Evolutionary conservation across 768 basidiomycete genomes (phyloP).

Genomic region (Mycena amicta): DNA sequence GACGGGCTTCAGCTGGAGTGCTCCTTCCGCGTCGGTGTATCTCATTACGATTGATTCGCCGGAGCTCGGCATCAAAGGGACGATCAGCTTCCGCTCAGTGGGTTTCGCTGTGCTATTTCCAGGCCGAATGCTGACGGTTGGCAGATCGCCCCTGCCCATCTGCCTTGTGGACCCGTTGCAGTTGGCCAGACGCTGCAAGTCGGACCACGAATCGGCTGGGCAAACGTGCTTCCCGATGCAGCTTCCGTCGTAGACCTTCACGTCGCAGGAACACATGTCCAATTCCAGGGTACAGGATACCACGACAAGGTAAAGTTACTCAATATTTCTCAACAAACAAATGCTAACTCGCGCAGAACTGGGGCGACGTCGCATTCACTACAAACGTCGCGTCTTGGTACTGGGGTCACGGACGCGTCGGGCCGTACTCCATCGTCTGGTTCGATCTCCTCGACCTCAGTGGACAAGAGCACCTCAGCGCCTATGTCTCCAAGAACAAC

Average conservation of each 20-base stretch:
- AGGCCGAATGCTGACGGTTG: background rate
- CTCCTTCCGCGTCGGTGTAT: conserved; percentile 1
- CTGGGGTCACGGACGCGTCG: conserved; percentile 25
- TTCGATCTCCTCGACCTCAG: conserved; percentile 15
- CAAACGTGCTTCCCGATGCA: conserved; percentile 24
- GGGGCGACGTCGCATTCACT: conserved; percentile 18
- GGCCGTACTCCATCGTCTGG: conserved; percentile 25
- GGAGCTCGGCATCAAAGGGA: conserved; percentile 11
- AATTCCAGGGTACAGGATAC: conserved; percentile 17
- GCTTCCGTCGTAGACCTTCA: conserved; percentile 12
- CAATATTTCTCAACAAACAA: background rate
- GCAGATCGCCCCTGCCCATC: conserved; percentile 18
- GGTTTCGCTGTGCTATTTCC: background rate
- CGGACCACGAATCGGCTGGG: conserved; percentile 21
- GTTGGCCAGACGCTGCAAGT: conserved; percentile 13
- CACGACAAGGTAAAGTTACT: conserved; percentile 16
- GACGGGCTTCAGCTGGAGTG: conserved; percentile 17
- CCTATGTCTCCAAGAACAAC: conserved; percentile 15
- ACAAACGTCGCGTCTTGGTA: conserved; percentile 17
- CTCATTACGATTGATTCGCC: conserved; percentile 14
- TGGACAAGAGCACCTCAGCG: conserved; percentile 14
- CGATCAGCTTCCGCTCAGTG: conserved; percentile 9
- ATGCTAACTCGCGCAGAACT: conserved; percentile 20
- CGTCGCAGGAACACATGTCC: conserved; percentile 4
- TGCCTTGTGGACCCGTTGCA: conserved; percentile 13